phyloP scores from a whole-genome alignment of 768 basidiomycete genomes.

The Dendrothele bispora region DNA sequence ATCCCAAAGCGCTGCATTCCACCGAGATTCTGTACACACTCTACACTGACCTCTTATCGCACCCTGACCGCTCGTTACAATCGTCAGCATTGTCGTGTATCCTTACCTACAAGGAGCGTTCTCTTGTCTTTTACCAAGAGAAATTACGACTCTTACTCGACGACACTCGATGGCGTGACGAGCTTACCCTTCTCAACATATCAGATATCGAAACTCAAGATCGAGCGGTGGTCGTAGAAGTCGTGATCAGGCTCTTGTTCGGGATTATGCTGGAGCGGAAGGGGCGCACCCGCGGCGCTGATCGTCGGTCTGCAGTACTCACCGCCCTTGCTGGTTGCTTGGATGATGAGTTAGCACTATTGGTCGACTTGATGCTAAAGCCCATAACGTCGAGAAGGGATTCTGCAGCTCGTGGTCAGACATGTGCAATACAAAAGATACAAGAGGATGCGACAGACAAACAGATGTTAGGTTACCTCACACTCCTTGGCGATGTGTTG shows the following conservation, averaged over 20 bases:
- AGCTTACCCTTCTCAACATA: slow-evolving; percentile 72
- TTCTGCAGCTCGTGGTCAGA: slow-evolving; percentile 28
- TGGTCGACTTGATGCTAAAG: slow-evolving; percentile 86
- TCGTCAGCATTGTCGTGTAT: slow-evolving; percentile 73
- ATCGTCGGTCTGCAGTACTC: slow-evolving; percentile 75
- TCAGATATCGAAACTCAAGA: slow-evolving; percentile 50
- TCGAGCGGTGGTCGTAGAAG: slow-evolving; percentile 65
- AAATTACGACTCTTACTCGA: slow-evolving; percentile 73
- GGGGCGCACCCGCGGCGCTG: slow-evolving; percentile 65
- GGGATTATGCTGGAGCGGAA: slow-evolving; percentile 84
- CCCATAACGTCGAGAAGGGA: slow-evolving; percentile 47
- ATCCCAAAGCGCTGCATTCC: slow-evolving; percentile 85
- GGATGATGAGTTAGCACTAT: slow-evolving; percentile 68
- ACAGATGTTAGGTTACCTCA: slow-evolving; percentile 84
- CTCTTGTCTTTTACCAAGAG: slow-evolving; percentile 57
- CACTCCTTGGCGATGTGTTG: slow-evolving; percentile 80
- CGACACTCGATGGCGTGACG: slow-evolving; percentile 87
- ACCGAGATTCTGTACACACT: slow-evolving; percentile 62
- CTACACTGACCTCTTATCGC: slow-evolving; percentile 76
- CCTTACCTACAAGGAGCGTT: slow-evolving; percentile 75
- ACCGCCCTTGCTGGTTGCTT: slow-evolving; percentile 67
- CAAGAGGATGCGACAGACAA: slow-evolving; percentile 42
- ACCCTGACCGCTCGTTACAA: slow-evolving; percentile 83
- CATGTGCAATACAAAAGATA: slow-evolving; percentile 9
- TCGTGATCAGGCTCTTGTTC: slow-evolving; percentile 76